A percentile compares a stretch with the other conserved stretches of the same genome.
These are phyloP conservation scores for Capsicum pubescens DNA, from an alignment of 257 asterid genomes.

Conservation along the genomic window DNA sequence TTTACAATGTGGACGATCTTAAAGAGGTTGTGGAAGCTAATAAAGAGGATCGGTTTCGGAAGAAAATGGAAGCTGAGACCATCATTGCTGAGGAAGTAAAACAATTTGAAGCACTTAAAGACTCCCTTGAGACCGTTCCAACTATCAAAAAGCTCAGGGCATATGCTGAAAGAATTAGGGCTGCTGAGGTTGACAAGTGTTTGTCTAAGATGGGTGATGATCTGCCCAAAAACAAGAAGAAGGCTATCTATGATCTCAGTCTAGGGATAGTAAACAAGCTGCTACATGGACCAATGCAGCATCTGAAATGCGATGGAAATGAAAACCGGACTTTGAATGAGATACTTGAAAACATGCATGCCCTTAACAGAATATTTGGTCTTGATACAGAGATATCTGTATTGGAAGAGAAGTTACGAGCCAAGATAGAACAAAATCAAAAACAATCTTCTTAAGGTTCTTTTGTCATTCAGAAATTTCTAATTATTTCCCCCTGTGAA, in stretches of 20 bases:
- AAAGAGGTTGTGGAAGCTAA: conserved; percentile 91
- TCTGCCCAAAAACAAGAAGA: conserved; percentile 62
- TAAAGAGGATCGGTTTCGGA: conserved; percentile 72
- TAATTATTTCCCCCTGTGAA: not conserved
- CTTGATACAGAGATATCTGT: conserved; percentile 70
- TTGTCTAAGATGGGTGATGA: conserved; percentile 72
- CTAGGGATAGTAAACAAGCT: conserved; percentile 74
- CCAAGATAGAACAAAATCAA: conserved; percentile 60
- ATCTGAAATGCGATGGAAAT: conserved; percentile 68
- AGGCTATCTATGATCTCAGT: conserved; percentile 78
- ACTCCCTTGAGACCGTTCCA: conserved; percentile 87
- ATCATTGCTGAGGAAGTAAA: conserved; percentile 73
- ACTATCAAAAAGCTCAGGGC: conserved; percentile 88
- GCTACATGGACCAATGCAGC: conserved; percentile 93
- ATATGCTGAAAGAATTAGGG: conserved; percentile 81
- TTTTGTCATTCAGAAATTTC: not conserved
- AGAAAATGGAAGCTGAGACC: conserved; percentile 76
- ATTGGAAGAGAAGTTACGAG: conserved; percentile 72
- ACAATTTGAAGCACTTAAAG: conserved; percentile 82
- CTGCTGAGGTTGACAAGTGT: conserved; percentile 80
- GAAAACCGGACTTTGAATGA: conserved; percentile 59
- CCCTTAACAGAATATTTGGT: conserved; percentile 74
- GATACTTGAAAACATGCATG: conserved; percentile 77
- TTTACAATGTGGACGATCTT: conserved; percentile 88
- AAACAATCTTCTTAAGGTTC: conserved; percentile 44